phyloP scores from a whole-genome alignment of 192 early-diverging fungal species.

The Hyaloraphidium curvatum region DNA sequence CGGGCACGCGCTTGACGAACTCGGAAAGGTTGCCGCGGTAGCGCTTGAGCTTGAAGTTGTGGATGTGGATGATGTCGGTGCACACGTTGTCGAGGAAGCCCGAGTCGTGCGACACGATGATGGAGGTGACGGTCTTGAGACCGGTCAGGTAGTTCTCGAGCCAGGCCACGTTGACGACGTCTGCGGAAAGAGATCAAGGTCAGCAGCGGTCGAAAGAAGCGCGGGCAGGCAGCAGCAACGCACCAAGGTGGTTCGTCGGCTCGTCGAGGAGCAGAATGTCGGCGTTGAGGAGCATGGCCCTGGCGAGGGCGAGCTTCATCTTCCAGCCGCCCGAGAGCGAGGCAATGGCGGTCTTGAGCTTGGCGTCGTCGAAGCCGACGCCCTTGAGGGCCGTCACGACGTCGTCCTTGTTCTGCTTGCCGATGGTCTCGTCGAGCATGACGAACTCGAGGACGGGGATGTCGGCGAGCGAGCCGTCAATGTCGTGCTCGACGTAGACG shows the following conservation, averaged over 20 bases:
- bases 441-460: constrained; percentile 29
- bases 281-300: constrained; percentile 44
- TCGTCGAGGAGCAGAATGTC: constrained; percentile 84
- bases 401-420: constrained; percentile 10
- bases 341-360: constrained; percentile 14
- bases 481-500: constrained; percentile 29
- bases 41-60: constrained; percentile 52
- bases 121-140: constrained; percentile 40
- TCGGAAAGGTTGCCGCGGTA: constrained; percentile 63
- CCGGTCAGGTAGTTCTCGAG: constrained; percentile 47
- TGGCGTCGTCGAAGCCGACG: constrained; percentile 27
- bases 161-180: constrained; percentile 56
- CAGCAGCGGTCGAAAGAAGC: too few species aligned
- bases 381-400: constrained; percentile 13
- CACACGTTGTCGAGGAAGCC: constrained; percentile 61
- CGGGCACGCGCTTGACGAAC: constrained; percentile 51
- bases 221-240: too few species aligned
- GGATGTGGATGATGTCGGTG: constrained; percentile 60
- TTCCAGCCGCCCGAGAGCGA: constrained; percentile 39
- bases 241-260: constrained; percentile 81
- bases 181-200: too few species aligned
- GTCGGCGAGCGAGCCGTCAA: constrained; percentile 24
- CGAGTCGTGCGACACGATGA: constrained; percentile 70
- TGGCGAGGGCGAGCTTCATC: constrained; percentile 38
- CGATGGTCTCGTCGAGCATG: constrained; percentile 14